Evolutionary conservation across 495 filamentous ascomycete species (phyloP).

Genomic region (Lasiosphaeria hispida): DNA sequence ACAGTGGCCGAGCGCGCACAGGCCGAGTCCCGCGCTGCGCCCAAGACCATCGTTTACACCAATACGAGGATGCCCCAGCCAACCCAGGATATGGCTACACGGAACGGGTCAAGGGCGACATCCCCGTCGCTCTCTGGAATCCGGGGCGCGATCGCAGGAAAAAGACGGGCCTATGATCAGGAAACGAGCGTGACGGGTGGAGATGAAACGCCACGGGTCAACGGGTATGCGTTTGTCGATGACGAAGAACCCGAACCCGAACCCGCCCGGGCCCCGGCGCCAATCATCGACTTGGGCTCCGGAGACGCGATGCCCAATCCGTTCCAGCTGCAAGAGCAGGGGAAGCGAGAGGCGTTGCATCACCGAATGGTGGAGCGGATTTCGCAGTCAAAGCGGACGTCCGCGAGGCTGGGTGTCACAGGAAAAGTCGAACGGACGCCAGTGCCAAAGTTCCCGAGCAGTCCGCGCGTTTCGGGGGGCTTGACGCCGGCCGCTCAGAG

Average conservation of each 20-base stretch:
- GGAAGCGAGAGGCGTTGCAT: constrained; percentile 79
- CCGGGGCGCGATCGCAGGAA: constrained; percentile 80
- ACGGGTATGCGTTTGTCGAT: constrained; percentile 93
- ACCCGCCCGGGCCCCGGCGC: constrained; percentile 20
- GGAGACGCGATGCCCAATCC: constrained; percentile 69
- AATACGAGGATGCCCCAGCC: constrained; percentile 72
- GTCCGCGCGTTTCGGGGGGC: constrained; percentile 59
- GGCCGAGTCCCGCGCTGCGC: constrained; percentile 66
- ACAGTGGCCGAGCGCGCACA: constrained; percentile 68
- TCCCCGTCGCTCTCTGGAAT: constrained; percentile 85
- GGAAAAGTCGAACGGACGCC: constrained; percentile 57
- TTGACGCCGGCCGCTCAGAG: constrained; percentile 80
- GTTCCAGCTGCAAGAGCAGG: constrained; percentile 74
- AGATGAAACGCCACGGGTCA: constrained; percentile 80
- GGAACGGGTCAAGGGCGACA: constrained; percentile 48
- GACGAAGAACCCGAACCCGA: constrained; percentile 58
- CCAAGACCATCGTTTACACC: constrained; percentile 73
- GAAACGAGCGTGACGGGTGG: constrained; percentile 60
- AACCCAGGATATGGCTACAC: constrained; percentile 19
- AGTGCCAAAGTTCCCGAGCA: constrained; percentile 75
- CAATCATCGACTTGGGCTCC: constrained; percentile 51
- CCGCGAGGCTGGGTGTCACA: constrained; percentile 45
- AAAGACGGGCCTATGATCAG: constrained; percentile 58
- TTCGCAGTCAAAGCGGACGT: constrained; percentile 64
- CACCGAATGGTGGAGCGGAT: constrained; percentile 88